phyloP scores from a whole-genome alignment of 345 rosid species.

The Eucalyptus regnans region DNA sequence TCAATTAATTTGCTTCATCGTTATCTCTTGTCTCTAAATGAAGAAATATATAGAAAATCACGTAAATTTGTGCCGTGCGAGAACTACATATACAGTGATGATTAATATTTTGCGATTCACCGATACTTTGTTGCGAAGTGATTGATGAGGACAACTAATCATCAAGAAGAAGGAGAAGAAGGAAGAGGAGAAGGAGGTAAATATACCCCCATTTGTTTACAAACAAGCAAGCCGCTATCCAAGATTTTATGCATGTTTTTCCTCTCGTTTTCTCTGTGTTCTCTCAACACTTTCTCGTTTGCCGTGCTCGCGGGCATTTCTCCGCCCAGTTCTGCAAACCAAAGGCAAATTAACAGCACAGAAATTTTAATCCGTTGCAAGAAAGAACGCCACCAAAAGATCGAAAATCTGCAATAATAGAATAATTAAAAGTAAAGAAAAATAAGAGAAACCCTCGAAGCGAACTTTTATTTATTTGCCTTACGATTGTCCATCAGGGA shows the following conservation, averaged over 20 bases:
- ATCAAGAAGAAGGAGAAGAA: too few relatives aligned
- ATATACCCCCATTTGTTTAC: neutral
- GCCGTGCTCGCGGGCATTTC: neutral
- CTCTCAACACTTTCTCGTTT: neutral
- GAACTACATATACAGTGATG: neutral
- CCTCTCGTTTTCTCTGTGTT: neutral
- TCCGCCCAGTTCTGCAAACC: neutral
- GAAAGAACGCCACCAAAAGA: neutral
- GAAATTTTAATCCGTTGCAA: neutral
- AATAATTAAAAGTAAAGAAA: neutral
- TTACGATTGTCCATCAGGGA: neutral
- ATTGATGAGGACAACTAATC: too few relatives aligned
- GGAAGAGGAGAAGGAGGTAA: neutral
- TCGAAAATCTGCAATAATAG: neutral
- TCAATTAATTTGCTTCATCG: neutral
- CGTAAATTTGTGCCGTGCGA: neutral
- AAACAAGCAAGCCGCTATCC: neutral
- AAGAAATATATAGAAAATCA: neutral
- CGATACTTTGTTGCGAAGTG: neutral
- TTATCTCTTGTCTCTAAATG: neutral
- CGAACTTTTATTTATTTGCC: neutral
- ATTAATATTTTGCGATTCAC: neutral
- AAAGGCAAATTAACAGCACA: neutral
- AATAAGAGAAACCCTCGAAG: neutral
- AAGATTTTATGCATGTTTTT: neutral